Conservation (phyloP, 352 stramenopile species). For the Globisporangium emineosum region DNA sequence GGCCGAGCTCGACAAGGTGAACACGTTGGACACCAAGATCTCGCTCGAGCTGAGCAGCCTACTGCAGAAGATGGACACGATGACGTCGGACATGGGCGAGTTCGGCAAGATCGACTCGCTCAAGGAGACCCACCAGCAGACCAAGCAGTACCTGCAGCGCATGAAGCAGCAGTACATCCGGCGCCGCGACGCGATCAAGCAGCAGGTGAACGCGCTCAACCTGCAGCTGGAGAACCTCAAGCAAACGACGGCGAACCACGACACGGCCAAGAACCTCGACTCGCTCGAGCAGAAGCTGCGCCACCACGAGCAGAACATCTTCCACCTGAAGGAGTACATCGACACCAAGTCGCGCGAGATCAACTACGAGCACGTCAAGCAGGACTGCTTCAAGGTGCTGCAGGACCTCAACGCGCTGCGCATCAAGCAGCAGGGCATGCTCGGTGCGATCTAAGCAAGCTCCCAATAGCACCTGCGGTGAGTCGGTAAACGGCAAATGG, state of each 20-base stretch:
- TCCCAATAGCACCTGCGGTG: neutral
- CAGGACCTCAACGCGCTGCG: conserved; percentile 74
- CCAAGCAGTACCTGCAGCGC: conserved; percentile 69
- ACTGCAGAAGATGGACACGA: conserved; percentile 83
- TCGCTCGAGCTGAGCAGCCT: conserved; percentile 77
- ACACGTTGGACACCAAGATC: conserved; percentile 89
- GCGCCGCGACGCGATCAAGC: conserved; percentile 81
- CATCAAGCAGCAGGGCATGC: conserved; percentile 48
- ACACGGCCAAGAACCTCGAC: conserved; percentile 79
- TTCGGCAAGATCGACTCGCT: conserved; percentile 88
- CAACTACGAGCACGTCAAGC: conserved; percentile 86
- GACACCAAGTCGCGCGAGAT: conserved; percentile 87
- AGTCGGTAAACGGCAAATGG: neutral
- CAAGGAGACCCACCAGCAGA: conserved; percentile 74
- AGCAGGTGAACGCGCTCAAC: conserved; percentile 67
- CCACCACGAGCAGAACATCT: conserved; percentile 92
- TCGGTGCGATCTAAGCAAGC: conserved; percentile 20
- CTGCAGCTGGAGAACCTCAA: conserved; percentile 76
- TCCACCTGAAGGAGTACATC: conserved; percentile 87
- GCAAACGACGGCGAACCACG: conserved; percentile 63
- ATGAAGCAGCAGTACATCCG: conserved; percentile 84
- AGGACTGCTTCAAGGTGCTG: conserved; percentile 72
- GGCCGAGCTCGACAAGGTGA: conserved; percentile 89
- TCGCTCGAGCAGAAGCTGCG: conserved; percentile 88
- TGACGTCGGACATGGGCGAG: conserved; percentile 85